Evolutionary conservation across 192 early-diverging fungal genomes (phyloP), one percentile per base, ranked within the genome.

Genomic region (Coemansia sp.): DNA sequence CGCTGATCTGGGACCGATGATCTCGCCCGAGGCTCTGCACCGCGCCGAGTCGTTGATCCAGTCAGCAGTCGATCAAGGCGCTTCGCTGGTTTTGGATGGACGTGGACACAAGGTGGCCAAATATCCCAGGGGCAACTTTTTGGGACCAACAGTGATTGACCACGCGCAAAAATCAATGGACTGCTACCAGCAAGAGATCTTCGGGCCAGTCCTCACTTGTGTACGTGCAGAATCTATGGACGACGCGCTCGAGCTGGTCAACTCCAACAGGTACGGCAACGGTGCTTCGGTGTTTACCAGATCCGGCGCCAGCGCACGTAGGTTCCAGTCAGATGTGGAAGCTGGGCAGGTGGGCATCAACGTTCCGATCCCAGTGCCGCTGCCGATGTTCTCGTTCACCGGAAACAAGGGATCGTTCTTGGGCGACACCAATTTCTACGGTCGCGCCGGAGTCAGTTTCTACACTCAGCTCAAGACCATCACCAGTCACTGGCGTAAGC

Each of bases 381-480:
- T 98, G 68, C 96, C 96, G 64, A 95, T 95, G 90, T 98, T 98
- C 85, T 93, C 92, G 57, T 97, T 97, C 85, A 98, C 96, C 15
- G 96, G 95, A 2, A 90, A 87, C 61, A 86, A 92, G 65, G 96
- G 89, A 32, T 94, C 92, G 65, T 97, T 98, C 67, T 82, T 89
- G 67, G 96, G 96, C 55, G 96, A 98, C 70, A 76, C 96, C 45
- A 97, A 98, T 88, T 98, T 98, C 72, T 98, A 92, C 67, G 90
- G 92, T 35, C 88, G 86, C 73, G 79, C 86, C 18, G 91, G 92
- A 38, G 65, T 93, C 61, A 80, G 81, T 77, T 98, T 98, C 75
- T 97, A 94, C 79, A 97, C 96, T 45, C 88, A 91, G 75, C 88
- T 87, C 76, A 98, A 98, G 90, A 96, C 96, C 5, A 87, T 98